Evolutionary conservation across 2,329 filamentous ascomycete species (phyloP).

Genomic region (Verticillium isaacii): DNA sequence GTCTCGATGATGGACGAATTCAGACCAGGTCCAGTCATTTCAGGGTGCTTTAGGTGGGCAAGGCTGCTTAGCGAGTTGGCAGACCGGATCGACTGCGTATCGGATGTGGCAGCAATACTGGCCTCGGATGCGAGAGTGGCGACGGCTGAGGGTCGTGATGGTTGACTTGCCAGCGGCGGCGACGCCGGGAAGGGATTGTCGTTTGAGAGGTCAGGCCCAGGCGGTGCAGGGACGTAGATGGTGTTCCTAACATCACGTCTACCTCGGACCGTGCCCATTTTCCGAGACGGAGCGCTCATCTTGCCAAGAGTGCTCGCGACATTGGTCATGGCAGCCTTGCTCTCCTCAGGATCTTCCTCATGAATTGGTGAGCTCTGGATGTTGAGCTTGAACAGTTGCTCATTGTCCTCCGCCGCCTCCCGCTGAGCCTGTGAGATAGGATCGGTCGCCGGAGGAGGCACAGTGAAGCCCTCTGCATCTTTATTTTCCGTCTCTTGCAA

Average conservation of each 20-base stretch:
- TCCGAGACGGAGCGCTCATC: conserved; percentile 60
- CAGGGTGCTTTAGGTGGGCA: conserved; percentile 71
- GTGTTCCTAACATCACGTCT: conserved; percentile 90
- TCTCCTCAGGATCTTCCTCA: conserved; percentile 71
- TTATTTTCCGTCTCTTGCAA: conserved; percentile 37
- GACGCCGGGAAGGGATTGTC: conserved; percentile 27
- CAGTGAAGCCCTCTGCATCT: conserved; percentile 71
- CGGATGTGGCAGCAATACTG: conserved; percentile 58
- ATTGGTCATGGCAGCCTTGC: conserved; percentile 68
- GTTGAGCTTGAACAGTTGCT: conserved; percentile 72
- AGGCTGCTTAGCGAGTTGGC: conserved; percentile 71
- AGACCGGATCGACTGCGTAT: conserved; percentile 88
- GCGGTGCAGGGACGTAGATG: conserved; percentile 63
- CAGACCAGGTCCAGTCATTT: conserved; percentile 73
- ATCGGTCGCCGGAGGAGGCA: conserved; percentile 60
- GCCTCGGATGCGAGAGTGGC: conserved; percentile 59
- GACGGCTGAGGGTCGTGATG: conserved; percentile 40
- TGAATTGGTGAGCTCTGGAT: conserved; percentile 75
- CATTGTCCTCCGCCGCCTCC: conserved; percentile 58
- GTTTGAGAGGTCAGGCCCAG: conserved; percentile 25
- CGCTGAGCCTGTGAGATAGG: conserved; percentile 69
- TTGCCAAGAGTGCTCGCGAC: conserved; percentile 69
- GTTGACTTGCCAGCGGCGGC: conserved; percentile 29
- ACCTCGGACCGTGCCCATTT: conserved; percentile 74
- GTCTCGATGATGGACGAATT: conserved; percentile 90